Base-by-base conservation (phyloP, 257 asterid species). In the Ophiorrhiza pumila region DNA sequence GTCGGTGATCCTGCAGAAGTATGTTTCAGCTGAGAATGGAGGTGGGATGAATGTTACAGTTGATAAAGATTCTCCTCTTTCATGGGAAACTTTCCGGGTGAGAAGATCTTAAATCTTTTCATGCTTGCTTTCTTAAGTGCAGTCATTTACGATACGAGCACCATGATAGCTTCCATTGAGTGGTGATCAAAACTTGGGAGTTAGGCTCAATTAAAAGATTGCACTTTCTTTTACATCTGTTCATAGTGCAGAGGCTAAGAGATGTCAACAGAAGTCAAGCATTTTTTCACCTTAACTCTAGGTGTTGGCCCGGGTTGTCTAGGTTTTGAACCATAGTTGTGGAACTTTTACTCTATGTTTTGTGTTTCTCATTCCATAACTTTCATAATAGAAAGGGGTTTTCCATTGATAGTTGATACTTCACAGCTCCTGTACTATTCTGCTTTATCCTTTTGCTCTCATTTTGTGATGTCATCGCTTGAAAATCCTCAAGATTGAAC, bases 51-150 rank as follows among this genome's bases (percentile, higher is more conserved):
- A 75, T 5, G 80, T 91, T 13, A 65, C 81, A 1, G 84, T 89
- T 74, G 95, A 91, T 79, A 82, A 80, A 80, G 96, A 91, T 72
- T 23, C 72, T 72, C 89, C 97, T 65, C 79, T 70, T 42, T 78
- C 93, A 20, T 91, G 93, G 96, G 97, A 89, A 80, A 86, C 93
- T 55, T 91, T 89, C 43, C 76, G 87, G 87, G 96, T 91, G 22
- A 76, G 83, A 65, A 50, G 39, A 67, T 18, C 27, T 39, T 37
- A 7, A 32, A 60, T 83, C 70, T 37, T 69, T 64, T 25, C 23
- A 60, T 13, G 22, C 25, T 41, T 29, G 45, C 23, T 25, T 42
- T 74, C 11, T 5, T 37, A 55, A 3, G 52, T 41, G 50, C 1
- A 45, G 50, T 4, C 50, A 45, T 45, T 45, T 45, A 18, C 11